These are phyloP conservation scores for Isabelozyma rhagii DNA, from an alignment of 805 yeast species.

Conservation along the genomic window DNA sequence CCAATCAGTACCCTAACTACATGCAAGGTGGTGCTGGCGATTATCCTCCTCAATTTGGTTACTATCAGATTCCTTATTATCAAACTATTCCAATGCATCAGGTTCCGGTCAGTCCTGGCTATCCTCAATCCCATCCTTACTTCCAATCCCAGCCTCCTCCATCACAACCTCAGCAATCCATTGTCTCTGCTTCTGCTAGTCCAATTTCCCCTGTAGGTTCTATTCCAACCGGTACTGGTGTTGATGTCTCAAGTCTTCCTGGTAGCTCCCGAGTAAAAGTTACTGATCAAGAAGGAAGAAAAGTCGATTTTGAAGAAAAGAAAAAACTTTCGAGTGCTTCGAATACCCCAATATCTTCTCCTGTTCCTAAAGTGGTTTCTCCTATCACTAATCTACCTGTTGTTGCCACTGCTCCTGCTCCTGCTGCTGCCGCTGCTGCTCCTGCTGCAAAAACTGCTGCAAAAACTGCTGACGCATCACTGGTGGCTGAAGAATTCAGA, in stretches of 20 bases:
- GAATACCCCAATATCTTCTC: conserved; percentile 15
- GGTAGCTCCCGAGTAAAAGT: conserved; percentile 26
- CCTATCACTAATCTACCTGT: neutral
- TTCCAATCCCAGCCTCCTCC: neutral
- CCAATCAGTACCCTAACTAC: conserved; percentile 18
- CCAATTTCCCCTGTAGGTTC: conserved; percentile 2
- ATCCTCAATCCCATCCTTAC: neutral
- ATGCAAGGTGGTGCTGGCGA: conserved; percentile 21
- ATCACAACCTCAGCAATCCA: neutral
- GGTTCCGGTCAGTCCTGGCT: neutral
- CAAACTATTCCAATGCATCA: neutral
- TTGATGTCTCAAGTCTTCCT: conserved; percentile 4
- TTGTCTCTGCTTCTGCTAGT: conserved; percentile 1
- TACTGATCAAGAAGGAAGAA: conserved; percentile 42
- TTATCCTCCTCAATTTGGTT: neutral
- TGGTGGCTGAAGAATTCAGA: conserved; percentile 35
- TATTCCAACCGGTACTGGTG: conserved; percentile 8
- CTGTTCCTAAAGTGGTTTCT: neutral
- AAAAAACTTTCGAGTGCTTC: conserved; percentile 25
- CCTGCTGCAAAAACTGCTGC: neutral
- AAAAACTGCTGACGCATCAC: conserved; percentile 6
- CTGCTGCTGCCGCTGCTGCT: conserved; percentile 1
- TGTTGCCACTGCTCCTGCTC: conserved; percentile 4
- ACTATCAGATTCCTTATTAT: neutral
- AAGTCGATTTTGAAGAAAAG: conserved; percentile 41